Evolutionary conservation across 169 alveolate genomes (phyloP).

Genomic region (Eimeria sp.): DNA sequence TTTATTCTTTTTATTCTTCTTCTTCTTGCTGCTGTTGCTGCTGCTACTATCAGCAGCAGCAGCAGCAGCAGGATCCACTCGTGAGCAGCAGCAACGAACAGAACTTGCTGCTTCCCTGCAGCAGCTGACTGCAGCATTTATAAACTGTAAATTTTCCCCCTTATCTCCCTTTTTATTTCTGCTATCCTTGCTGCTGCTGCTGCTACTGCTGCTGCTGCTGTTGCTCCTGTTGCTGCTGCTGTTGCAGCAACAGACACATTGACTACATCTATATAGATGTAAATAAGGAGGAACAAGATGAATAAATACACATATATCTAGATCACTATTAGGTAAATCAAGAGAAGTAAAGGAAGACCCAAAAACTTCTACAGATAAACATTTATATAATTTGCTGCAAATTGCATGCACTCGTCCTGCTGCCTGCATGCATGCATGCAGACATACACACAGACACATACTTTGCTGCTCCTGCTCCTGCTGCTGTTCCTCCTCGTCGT

Average conservation of each 20-base stretch:
- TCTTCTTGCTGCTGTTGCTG: no score
- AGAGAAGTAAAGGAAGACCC: constrained; percentile 31
- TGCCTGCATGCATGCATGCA: constrained; percentile 18
- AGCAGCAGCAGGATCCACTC: background rate
- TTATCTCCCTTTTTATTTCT: background rate
- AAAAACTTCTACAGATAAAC: background rate
- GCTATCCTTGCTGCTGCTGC: background rate
- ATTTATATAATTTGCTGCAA: background rate
- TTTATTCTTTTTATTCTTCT: no score
- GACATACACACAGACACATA: background rate
- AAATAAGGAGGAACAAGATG: background rate
- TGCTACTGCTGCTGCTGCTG: background rate
- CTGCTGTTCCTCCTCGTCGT: no score
- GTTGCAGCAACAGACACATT: constrained; percentile 47
- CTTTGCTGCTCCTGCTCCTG: background rate
- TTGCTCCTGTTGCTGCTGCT: constrained; percentile 20
- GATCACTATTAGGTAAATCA: constrained; percentile 30
- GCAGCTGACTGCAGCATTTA: background rate
- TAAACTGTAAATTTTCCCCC: no score
- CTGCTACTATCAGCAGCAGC: background rate
- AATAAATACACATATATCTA: constrained; percentile 59
- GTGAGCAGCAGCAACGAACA: constrained; percentile 44
- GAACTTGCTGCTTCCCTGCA: constrained; percentile 13
- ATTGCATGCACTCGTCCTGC: constrained; percentile 48
- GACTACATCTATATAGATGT: background rate